Percentiles rank a stretch among this genome's conserved stretches.
Conservation (phyloP, 345 rosid species). For the Mercurialis annua region DNA sequence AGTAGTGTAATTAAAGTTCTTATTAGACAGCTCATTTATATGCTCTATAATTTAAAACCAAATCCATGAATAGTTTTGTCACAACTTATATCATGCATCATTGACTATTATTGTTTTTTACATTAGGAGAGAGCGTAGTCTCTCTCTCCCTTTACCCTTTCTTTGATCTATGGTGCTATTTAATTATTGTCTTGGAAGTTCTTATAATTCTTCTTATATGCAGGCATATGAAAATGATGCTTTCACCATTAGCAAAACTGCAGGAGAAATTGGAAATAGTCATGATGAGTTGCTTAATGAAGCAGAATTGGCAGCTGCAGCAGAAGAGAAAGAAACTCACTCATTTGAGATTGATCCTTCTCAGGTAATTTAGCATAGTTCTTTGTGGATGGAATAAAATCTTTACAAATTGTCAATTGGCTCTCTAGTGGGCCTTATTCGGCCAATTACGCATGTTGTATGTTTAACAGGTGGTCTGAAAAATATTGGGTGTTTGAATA, state of each 20-base stretch:
- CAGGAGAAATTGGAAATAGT: conserved; percentile 60
- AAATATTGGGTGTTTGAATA: background rate
- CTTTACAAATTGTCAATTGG: background rate
- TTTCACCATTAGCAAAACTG: conserved; percentile 65
- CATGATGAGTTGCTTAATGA: conserved; percentile 72
- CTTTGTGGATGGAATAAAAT: background rate
- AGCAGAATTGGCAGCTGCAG: conserved; percentile 89
- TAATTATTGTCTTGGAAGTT: background rate
- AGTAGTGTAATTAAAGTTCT: background rate
- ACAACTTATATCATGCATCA: background rate
- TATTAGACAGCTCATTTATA: background rate
- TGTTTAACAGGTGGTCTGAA: background rate
- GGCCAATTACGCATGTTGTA: background rate
- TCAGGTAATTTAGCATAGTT: conserved; percentile 46
- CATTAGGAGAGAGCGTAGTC: background rate
- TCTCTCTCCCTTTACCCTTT: background rate
- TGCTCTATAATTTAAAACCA: background rate
- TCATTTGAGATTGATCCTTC: conserved; percentile 87
- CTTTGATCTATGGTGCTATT: background rate
- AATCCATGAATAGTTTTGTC: background rate
- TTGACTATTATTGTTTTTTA: background rate
- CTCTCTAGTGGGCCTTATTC: background rate
- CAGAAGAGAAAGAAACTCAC: conserved; percentile 92
- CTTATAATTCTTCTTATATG: conserved; percentile 2
- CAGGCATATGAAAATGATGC: conserved; percentile 53